Evolutionary conservation across 768 basidiomycete genomes (phyloP).

Genomic region (Cyclocybe cylindracea): DNA sequence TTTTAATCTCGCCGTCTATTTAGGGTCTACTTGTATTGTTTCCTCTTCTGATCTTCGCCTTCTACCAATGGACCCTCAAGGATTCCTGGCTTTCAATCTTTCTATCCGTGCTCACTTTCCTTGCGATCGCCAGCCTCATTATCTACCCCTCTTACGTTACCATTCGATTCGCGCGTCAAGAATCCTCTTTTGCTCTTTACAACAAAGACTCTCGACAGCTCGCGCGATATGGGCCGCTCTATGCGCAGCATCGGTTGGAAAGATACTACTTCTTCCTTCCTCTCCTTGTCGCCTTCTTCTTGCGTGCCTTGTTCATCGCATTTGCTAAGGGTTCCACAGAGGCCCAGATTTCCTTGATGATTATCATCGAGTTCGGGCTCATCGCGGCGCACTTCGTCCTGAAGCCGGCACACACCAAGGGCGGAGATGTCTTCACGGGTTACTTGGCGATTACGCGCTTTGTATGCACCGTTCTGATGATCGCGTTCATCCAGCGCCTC

Average conservation of each 20-base stretch:
- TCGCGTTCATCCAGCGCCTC: conserved; percentile 74
- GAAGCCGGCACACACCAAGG: conserved; percentile 66
- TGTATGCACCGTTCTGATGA: conserved; percentile 66
- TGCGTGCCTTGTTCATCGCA: conserved; percentile 74
- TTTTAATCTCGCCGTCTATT: neutral
- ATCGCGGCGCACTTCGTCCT: conserved; percentile 53
- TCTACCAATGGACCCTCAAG: conserved; percentile 89
- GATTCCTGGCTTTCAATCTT: conserved; percentile 88
- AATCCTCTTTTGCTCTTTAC: conserved; percentile 30
- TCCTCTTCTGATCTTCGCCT: conserved; percentile 75
- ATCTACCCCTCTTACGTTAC: conserved; percentile 49
- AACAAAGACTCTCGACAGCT: conserved; percentile 31
- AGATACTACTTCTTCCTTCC: conserved; percentile 71
- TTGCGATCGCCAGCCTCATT: conserved; percentile 51
- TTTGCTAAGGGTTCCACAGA: conserved; percentile 61
- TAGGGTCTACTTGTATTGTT: conserved; percentile 64
- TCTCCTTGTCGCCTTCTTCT: conserved; percentile 56
- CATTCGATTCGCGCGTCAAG: conserved; percentile 41
- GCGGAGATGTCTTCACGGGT: conserved; percentile 68
- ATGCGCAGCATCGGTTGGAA: conserved; percentile 62
- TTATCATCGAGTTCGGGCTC: conserved; percentile 67
- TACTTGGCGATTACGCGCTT: conserved; percentile 71
- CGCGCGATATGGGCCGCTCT: conserved; percentile 55
- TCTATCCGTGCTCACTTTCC: conserved; percentile 70
- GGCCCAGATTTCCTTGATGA: conserved; percentile 66